Percentiles rank a stretch among this genome's conserved stretches.
Conservation (phyloP, 176 grass and related monocot genomes). For the Hsuehochloa calcarea region DNA sequence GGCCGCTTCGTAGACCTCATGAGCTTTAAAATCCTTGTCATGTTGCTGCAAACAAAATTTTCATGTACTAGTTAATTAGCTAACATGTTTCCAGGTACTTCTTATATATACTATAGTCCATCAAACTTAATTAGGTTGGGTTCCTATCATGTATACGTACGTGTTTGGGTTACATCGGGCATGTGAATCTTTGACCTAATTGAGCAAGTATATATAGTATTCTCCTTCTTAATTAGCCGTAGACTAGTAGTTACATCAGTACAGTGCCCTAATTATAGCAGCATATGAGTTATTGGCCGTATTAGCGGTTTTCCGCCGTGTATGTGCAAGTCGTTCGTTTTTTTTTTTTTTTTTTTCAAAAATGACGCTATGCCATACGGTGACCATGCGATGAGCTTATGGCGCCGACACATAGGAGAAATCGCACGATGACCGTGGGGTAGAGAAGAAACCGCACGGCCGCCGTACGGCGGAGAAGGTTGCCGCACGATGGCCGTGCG, state of each 20-base stretch:
- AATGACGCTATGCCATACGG: no score
- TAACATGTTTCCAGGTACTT: conserved; percentile 17
- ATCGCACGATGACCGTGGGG: no score
- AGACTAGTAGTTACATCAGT: not conserved
- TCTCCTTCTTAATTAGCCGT: not conserved
- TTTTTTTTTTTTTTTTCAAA: no score
- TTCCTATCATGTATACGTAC: not conserved
- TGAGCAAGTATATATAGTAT: not conserved
- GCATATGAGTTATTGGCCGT: no score
- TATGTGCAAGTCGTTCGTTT: no score
- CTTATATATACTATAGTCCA: not conserved
- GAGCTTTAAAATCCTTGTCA: not conserved
- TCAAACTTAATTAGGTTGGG: not conserved
- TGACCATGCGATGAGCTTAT: no score
- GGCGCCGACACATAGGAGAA: no score
- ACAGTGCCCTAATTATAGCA: no score
- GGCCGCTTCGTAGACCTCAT: not conserved
- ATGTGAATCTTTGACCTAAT: not conserved
- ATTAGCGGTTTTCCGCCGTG: no score
- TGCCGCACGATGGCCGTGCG: no score
- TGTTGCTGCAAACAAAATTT: conserved; percentile 41
- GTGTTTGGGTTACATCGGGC: not conserved
- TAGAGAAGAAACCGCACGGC: no score
- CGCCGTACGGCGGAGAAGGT: no score
- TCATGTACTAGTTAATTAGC: not conserved